These are phyloP conservation scores for Pseudozyma tsukubaensis DNA, from an alignment of 1,284 basidiomycete species.

Conservation along the genomic window DNA sequence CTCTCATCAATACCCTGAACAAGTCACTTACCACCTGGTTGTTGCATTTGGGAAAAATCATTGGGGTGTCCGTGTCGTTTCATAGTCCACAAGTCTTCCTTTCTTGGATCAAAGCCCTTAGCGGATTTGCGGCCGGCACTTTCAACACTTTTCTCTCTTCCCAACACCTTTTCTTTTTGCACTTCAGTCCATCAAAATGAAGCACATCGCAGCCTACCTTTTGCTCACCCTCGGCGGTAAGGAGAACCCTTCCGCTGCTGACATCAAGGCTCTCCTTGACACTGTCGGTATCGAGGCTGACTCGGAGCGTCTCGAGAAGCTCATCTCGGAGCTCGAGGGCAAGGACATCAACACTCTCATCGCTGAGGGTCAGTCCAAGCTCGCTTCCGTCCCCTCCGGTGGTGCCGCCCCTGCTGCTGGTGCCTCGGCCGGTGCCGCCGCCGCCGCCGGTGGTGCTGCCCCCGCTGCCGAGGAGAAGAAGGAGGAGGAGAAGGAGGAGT, in stretches of 20 bases:
- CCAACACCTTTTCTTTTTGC: neutral
- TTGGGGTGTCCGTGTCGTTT: constrained; percentile 17
- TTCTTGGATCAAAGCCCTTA: constrained; percentile 63
- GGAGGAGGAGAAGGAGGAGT: constrained; percentile 69
- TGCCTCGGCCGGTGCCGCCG: constrained; percentile 74
- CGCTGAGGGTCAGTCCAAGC: constrained; percentile 89
- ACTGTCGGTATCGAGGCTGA: constrained; percentile 90
- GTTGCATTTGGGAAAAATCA: constrained; percentile 45
- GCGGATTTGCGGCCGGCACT: constrained; percentile 68
- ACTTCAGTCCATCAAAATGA: constrained; percentile 51
- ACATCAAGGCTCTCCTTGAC: constrained; percentile 88
- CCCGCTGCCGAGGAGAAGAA: constrained; percentile 73
- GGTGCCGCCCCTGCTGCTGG: constrained; percentile 66
- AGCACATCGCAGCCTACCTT: constrained; percentile 76
- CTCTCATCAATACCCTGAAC: neutral
- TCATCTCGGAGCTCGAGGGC: constrained; percentile 91
- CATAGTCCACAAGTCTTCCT: constrained; percentile 83
- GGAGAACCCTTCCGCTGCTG: constrained; percentile 82
- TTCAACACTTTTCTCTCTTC: constrained; percentile 16
- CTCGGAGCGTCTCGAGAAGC: constrained; percentile 81
- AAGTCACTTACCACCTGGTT: constrained; percentile 28
- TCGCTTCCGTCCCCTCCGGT: constrained; percentile 81
- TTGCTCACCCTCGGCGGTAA: constrained; percentile 97
- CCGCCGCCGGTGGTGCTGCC: constrained; percentile 76
- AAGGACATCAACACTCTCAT: constrained; percentile 91